Evolutionary conservation across 208 protist species (phyloP).

Genomic region (Borovskyia barvae): DNA sequence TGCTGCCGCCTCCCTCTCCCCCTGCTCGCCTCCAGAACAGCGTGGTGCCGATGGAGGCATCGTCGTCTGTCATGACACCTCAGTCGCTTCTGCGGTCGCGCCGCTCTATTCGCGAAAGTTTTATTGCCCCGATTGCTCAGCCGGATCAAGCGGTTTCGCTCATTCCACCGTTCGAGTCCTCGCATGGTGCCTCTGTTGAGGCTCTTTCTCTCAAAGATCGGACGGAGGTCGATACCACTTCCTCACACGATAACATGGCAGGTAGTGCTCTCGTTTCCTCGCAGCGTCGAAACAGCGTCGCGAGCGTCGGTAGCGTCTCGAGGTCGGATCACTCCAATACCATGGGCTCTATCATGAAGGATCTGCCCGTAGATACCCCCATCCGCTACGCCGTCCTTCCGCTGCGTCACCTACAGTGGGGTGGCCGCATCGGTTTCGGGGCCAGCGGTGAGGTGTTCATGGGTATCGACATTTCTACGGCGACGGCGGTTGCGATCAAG

Average conservation of each 20-base stretch:
- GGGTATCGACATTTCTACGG: slow-evolving; percentile 63
- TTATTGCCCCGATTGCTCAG: slow-evolving; percentile 25
- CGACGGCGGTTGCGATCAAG: slow-evolving; percentile 65
- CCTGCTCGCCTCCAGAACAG: not conserved
- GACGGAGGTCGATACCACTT: slow-evolving; percentile 10
- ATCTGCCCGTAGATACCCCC: slow-evolving; percentile 23
- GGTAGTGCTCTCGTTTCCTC: slow-evolving; percentile 6
- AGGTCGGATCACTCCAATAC: not conserved
- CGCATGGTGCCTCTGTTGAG: not conserved
- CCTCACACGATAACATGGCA: slow-evolving; percentile 7
- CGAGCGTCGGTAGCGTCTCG: not conserved
- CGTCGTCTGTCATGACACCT: slow-evolving; percentile 18
- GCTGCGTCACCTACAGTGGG: slow-evolving; percentile 55
- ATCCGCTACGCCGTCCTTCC: slow-evolving; percentile 47
- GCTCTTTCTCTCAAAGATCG: slow-evolving; percentile 19
- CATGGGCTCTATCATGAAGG: slow-evolving; percentile 3
- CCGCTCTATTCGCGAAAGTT: slow-evolving; percentile 19
- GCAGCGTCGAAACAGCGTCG: slow-evolving; percentile 1
- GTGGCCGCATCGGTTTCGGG: slow-evolving; percentile 51
- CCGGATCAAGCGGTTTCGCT: slow-evolving; percentile 12
- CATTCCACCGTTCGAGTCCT: not conserved
- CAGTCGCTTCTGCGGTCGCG: slow-evolving; percentile 18
- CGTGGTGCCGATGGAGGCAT: not conserved
- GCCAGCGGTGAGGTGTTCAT: slow-evolving; percentile 64
- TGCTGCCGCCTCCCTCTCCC: not conserved